phyloP scores from a whole-genome alignment of 176 grass and related monocot species.

The Elymus sibiricus region DNA sequence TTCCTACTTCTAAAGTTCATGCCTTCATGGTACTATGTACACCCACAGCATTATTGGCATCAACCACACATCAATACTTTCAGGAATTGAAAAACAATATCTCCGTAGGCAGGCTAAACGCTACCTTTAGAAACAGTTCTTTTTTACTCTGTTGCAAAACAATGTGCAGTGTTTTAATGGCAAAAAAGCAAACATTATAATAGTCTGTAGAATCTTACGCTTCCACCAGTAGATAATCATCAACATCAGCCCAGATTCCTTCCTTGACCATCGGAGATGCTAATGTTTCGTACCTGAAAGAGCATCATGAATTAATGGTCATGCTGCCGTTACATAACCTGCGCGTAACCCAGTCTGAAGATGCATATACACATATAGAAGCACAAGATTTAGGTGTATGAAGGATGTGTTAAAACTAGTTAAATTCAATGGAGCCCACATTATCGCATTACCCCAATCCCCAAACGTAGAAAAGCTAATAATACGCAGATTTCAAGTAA shows the following conservation, averaged over 20 bases:
- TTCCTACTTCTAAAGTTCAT: neutral
- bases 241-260: constrained; percentile 52
- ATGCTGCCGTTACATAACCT: constrained; percentile 6
- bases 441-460: neutral
- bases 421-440: neutral
- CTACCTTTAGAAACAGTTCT: neutral
- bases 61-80: neutral
- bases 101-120: neutral
- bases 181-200: neutral
- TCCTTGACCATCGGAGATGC: constrained; percentile 60
- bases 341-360: neutral
- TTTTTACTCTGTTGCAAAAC: neutral
- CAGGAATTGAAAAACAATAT: neutral
- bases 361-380: constrained; percentile 12
- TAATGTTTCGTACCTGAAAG: constrained; percentile 66
- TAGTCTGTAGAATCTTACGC: constrained; percentile 52
- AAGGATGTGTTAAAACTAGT: neutral
- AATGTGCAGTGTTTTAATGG: constrained; percentile 15
- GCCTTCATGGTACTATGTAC: neutral
- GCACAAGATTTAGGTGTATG: neutral
- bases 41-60: neutral
- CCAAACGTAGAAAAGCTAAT: neutral
- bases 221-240: constrained; percentile 66
- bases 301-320: neutral
- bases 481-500: neutral